Base-by-base conservation (phyloP, 2,329 filamentous ascomycete species). In the Metarhizium album region DNA sequence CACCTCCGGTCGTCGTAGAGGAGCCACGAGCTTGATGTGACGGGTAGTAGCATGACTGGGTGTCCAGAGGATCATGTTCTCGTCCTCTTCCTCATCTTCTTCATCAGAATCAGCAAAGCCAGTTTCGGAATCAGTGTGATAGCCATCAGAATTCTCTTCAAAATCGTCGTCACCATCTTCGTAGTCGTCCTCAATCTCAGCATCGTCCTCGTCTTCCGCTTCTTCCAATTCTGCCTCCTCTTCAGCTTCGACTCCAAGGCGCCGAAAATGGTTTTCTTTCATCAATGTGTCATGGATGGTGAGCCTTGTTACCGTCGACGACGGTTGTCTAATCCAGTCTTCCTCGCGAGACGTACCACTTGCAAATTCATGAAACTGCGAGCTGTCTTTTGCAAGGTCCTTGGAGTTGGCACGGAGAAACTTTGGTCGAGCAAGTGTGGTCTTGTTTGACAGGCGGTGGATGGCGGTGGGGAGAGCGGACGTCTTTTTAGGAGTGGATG, bases 251-350 rank as follows among this genome's bases (percentile, higher is more conserved):
- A 88, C 84, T 46, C 83, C 91, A 24, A 97, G 71, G 54, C 86
- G 83, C 46, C 91, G 84, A 55, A 98, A 93, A 29, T 82, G 82
- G 55, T 89, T 90, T 69, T 98, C 93, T 68, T 95, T 94, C 64
- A 82, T 78, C 57, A 98, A 75, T 4, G 90, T 95, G 64, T 97
- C 93, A 58, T 85, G 83, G 57, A 98, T 84, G 3, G 90, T 97
- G 38, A 98, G 75, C 61, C 87, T 89, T 47, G 76, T 76, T 51
- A 82, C 74, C 31, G 79, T 78, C 7, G 78, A 74, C 33, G 79
- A 74, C 60, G 87, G 84, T 51, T 85, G 82, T 16, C 74, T 74
- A 29, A 94, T 87, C 93, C 93, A 98, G 60, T 95, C 90, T 52
- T 96, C 90, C 54, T 93, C 86, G 52, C 88, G 82, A 40, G 85